phyloP scores from a whole-genome alignment of 176 grass and related monocot species.

The Alopecurus myosuroides region DNA sequence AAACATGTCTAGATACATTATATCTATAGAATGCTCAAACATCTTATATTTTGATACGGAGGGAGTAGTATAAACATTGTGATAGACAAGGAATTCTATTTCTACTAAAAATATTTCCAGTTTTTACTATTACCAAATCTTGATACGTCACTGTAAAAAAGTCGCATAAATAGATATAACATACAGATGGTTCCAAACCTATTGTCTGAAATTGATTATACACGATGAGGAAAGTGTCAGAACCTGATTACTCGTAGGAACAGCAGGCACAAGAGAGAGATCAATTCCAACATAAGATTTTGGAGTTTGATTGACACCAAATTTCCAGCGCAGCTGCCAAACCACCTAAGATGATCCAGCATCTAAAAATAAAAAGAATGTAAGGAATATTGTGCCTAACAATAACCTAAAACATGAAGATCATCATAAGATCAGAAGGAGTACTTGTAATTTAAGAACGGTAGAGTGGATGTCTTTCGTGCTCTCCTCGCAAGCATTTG shows the following conservation, averaged over 20 bases:
- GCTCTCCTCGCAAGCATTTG: constrained; percentile 91
- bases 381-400: constrained; percentile 13
- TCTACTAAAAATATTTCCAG: background rate
- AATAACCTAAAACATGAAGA: constrained; percentile 16
- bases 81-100: background rate
- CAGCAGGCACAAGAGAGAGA: constrained; percentile 37
- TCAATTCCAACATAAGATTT: constrained; percentile 20
- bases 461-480: constrained; percentile 86
- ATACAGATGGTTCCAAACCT: background rate
- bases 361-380: constrained; percentile 51
- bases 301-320: constrained; percentile 32
- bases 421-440: constrained; percentile 14
- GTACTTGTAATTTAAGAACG: constrained; percentile 81
- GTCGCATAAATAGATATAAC: background rate
- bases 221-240: background rate
- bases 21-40: too few relatives aligned
- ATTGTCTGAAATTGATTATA: background rate
- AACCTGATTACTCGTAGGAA: constrained; percentile 69
- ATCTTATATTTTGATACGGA: too few relatives aligned
- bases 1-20: too few relatives aligned
- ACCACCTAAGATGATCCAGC: constrained; percentile 81
- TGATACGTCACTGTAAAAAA: background rate
- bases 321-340: constrained; percentile 76
- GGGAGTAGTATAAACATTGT: background rate
- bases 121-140: background rate